phyloP scores from a whole-genome alignment of 208 protist species.

The Wallacemonas sp. region DNA sequence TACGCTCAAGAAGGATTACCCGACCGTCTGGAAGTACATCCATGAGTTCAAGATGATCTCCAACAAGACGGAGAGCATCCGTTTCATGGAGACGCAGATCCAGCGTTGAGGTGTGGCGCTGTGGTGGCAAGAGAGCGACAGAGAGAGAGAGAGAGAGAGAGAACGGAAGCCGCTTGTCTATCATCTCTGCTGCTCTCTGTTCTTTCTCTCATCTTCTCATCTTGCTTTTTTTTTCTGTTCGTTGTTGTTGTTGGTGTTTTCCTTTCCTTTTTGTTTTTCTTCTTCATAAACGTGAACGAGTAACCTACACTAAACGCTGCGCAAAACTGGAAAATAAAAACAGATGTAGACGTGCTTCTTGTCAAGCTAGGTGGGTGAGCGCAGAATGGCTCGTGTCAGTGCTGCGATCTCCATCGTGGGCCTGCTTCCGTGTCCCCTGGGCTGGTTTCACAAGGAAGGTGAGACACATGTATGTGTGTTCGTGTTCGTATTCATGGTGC shows the following conservation, averaged over 20 bases:
- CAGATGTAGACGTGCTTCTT: too few species aligned
- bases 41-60: conserved; percentile 79
- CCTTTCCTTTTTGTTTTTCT: conserved; percentile 19
- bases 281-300: neutral
- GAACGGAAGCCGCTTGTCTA: neutral
- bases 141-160: neutral
- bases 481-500: too few species aligned
- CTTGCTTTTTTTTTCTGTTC: conserved; percentile 2
- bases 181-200: neutral
- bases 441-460: too few species aligned
- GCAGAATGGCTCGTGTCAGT: too few species aligned
- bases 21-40: conserved; percentile 78
- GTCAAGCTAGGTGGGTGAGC: too few species aligned
- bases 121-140: neutral
- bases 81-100: conserved; percentile 88
- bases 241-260: conserved; percentile 5
- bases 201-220: neutral
- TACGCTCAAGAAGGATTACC: conserved; percentile 74
- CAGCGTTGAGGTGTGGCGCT: conserved; percentile 31
- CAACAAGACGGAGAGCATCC: conserved; percentile 76
- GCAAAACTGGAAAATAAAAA: too few species aligned
- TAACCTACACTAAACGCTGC: too few species aligned
- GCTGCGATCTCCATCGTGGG: too few species aligned
- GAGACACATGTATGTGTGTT: too few species aligned
- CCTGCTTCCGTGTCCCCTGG: too few species aligned